Evolutionary conservation across 192 early-diverging fungal genomes (phyloP).

Genomic region (Globomyces pollinis-pini): DNA sequence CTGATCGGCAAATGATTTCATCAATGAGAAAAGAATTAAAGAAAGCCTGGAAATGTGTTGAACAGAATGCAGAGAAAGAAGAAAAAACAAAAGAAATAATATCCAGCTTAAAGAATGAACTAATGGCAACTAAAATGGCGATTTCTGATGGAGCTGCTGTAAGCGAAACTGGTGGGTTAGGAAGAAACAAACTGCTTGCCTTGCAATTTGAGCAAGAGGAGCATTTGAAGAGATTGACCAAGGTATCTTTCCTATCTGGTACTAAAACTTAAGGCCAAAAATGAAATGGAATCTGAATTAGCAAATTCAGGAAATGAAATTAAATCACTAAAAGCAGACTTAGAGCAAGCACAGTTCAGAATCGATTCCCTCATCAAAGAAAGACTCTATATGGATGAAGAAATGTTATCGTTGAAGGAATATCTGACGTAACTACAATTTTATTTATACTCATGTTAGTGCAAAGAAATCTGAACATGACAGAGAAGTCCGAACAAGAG

Average conservation of each 20-base stretch:
- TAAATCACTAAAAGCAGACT: slow-evolving; percentile 19
- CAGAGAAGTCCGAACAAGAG: slow-evolving; percentile 32
- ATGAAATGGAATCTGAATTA: slow-evolving; percentile 22
- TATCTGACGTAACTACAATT: no score
- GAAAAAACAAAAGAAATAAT: slow-evolving; percentile 35
- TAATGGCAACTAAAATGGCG: slow-evolving; percentile 17
- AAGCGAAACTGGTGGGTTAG: slow-evolving; percentile 1
- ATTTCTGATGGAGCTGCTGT: slow-evolving; percentile 8
- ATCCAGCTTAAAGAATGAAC: slow-evolving; percentile 32
- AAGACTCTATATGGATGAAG: slow-evolving; percentile 23
- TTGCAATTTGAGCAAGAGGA: slow-evolving; percentile 41
- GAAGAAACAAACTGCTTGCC: slow-evolving; percentile 28
- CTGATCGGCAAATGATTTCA: slow-evolving; percentile 33
- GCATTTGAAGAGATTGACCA: slow-evolving; percentile 18
- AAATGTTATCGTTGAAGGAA: slow-evolving; percentile 42
- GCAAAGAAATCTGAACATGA: slow-evolving; percentile 47
- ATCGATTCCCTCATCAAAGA: slow-evolving; percentile 21
- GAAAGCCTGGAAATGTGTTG: slow-evolving; percentile 52
- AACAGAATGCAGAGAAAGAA: slow-evolving; percentile 37
- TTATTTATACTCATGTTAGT: no score
- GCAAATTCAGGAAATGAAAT: slow-evolving; percentile 16
- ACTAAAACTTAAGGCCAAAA: slow-evolving; percentile 23
- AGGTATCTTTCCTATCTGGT: slow-evolving; percentile 21
- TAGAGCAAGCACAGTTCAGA: slow-evolving; percentile 17
- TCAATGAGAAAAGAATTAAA: slow-evolving; percentile 45